A percentile compares a stretch with the other conserved stretches of the same genome.
These are phyloP conservation scores for Penicillium salamii DNA, from an alignment of 495 filamentous ascomycete genomes.

Conservation along the genomic window DNA sequence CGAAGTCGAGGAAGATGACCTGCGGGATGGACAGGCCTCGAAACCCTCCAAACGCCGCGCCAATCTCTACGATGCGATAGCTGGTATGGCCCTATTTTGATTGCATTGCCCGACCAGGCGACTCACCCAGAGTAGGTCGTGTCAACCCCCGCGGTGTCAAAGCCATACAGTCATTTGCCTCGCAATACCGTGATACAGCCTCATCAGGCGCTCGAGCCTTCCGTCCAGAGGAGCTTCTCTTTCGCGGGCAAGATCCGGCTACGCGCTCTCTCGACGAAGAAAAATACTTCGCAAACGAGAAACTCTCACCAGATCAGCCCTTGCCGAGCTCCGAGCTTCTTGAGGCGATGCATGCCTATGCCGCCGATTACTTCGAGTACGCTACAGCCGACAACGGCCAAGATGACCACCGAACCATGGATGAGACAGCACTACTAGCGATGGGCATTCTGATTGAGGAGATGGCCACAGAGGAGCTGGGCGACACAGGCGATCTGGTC, in stretches of 20 bases:
- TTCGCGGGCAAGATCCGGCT: slow-evolving; percentile 59
- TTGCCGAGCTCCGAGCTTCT: slow-evolving; percentile 74
- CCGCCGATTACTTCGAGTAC: slow-evolving; percentile 65
- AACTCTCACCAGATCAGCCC: slow-evolving; percentile 47
- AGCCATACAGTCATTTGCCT: slow-evolving; percentile 27
- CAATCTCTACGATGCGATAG: slow-evolving; percentile 77
- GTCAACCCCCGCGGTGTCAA: slow-evolving; percentile 45
- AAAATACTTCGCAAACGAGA: slow-evolving; percentile 61
- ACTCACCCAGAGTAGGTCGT: slow-evolving; percentile 41
- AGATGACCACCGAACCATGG: slow-evolving; percentile 65
- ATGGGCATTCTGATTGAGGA: slow-evolving; percentile 84
- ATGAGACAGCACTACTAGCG: slow-evolving; percentile 80
- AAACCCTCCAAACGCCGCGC: slow-evolving; percentile 28
- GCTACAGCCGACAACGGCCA: slow-evolving; percentile 28
- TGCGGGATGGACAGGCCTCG: slow-evolving; percentile 4
- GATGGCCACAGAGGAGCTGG: slow-evolving; percentile 58
- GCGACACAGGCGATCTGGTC: slow-evolving; percentile 69
- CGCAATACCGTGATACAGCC: slow-evolving; percentile 48
- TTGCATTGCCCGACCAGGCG: not conserved
- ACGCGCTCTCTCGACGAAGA: slow-evolving; percentile 65
- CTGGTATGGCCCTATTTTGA: slow-evolving; percentile 48
- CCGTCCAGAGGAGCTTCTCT: slow-evolving; percentile 74
- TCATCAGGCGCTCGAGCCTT: slow-evolving; percentile 51
- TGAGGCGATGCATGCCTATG: slow-evolving; percentile 72
- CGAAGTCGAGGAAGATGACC: slow-evolving; percentile 7